phyloP scores from a whole-genome alignment of 352 stramenopile genomes.

The Globisporangium paddicum region DNA sequence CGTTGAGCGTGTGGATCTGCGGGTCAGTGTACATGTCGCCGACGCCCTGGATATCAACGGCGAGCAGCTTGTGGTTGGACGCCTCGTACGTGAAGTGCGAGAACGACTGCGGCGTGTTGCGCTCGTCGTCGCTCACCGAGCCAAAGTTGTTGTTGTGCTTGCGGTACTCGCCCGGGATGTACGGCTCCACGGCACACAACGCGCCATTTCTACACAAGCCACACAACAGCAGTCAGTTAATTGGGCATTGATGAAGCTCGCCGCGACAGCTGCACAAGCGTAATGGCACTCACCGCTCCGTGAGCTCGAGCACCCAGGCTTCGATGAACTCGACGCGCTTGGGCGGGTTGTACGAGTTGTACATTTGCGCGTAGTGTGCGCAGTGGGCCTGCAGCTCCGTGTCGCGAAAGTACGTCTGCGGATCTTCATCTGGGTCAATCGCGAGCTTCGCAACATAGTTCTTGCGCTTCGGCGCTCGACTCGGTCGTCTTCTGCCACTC shows the following conservation, averaged over 20 bases:
- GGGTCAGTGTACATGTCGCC: slow-evolving; percentile 96
- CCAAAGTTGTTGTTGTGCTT: slow-evolving; percentile 91
- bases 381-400: slow-evolving; percentile 87
- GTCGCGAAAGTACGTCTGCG: slow-evolving; percentile 87
- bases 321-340: slow-evolving; percentile 82
- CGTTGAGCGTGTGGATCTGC: slow-evolving; percentile 87
- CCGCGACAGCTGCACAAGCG: too few species aligned
- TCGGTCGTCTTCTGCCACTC: not conserved
- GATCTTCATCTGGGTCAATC: slow-evolving; percentile 84
- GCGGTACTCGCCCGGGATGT: slow-evolving; percentile 79
- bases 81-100: slow-evolving; percentile 94
- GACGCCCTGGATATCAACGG: slow-evolving; percentile 94
- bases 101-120: slow-evolving; percentile 89
- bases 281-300: slow-evolving; percentile 39
- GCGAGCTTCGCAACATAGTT: slow-evolving; percentile 85
- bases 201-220: slow-evolving; percentile 32
- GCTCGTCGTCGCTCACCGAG: slow-evolving; percentile 78
- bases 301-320: slow-evolving; percentile 80
- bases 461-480: slow-evolving; percentile 5
- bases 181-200: slow-evolving; percentile 75
- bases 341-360: slow-evolving; percentile 82
- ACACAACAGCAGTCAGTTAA: not conserved
- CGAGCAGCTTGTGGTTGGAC: slow-evolving; percentile 88
- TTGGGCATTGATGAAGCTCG: not conserved
- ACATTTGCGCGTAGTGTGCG: slow-evolving; percentile 77